Evolutionary conservation across 1,284 basidiomycete genomes (phyloP).

Genomic region (Pterula multifida): DNA sequence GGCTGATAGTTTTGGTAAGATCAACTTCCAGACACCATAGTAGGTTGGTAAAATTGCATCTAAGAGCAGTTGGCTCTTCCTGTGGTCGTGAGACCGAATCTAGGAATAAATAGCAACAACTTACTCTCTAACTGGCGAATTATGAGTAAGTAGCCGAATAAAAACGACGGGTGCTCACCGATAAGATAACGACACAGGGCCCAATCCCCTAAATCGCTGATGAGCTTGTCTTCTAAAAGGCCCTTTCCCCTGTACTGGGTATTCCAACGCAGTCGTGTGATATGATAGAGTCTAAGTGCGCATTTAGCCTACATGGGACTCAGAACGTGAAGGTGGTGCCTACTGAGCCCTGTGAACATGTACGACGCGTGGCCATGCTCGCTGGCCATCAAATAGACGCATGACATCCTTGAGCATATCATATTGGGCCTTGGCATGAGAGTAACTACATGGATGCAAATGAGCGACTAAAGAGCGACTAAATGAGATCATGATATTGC

Average conservation of each 20-base stretch:
- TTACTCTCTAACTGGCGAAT: not conserved
- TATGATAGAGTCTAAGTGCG: constrained; percentile 59
- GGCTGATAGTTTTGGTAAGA: constrained; percentile 55
- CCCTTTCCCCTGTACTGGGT: constrained; percentile 63
- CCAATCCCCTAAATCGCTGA: constrained; percentile 77
- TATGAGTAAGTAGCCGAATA: not conserved
- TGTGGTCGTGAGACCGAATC: constrained; percentile 14
- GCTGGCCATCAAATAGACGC: constrained; percentile 55
- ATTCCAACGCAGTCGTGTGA: constrained; percentile 60
- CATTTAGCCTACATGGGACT: not conserved
- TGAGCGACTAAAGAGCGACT: constrained; percentile 3
- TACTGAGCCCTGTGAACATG: constrained; percentile 55
- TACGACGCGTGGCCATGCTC: constrained; percentile 59
- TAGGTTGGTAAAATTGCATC: constrained; percentile 43
- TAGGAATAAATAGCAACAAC: constrained; percentile 4
- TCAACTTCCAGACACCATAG: constrained; percentile 63
- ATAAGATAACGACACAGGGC: constrained; percentile 74
- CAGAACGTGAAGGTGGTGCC: too few relatives aligned
- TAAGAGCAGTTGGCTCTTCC: constrained; percentile 48
- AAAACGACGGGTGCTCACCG: constrained; percentile 28
- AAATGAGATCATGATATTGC: not conserved
- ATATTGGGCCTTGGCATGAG: constrained; percentile 47
- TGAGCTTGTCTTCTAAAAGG: constrained; percentile 60
- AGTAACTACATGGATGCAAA: constrained; percentile 30
- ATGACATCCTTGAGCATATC: constrained; percentile 49